Conservation (phyloP, 805 yeast species). For the Kuraishia ogatae region DNA sequence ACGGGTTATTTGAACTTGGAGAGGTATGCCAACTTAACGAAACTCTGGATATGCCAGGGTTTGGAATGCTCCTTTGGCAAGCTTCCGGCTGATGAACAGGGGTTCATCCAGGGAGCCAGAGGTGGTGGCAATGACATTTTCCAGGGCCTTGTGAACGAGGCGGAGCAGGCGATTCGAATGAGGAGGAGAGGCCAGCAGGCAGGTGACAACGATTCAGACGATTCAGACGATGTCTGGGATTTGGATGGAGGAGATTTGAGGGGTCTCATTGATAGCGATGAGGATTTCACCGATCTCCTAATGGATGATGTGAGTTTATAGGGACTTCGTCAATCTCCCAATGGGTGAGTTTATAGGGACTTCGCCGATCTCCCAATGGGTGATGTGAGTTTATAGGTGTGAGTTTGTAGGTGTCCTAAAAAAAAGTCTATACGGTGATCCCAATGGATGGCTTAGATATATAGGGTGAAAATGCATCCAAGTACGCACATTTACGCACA, state of each 20-base stretch:
- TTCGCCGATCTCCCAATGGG: neutral
- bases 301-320: neutral
- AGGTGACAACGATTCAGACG: neutral
- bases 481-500: too few relatives aligned
- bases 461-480: too few relatives aligned
- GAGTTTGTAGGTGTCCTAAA: neutral
- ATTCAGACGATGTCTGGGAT: neutral
- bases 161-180: neutral
- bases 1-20: slow-evolving; percentile 41
- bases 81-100: neutral
- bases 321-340: too few relatives aligned
- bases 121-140: neutral
- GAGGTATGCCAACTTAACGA: slow-evolving; percentile 49
- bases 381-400: neutral
- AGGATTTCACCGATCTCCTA: neutral
- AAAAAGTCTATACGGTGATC: too few relatives aligned
- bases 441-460: too few relatives aligned
- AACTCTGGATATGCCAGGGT: slow-evolving; percentile 54
- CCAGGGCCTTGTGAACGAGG: neutral
- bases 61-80: slow-evolving; percentile 16
- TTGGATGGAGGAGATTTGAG: neutral
- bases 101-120: neutral
- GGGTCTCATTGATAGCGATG: neutral
- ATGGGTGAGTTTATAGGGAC: neutral
- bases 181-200: neutral